phyloP scores from a whole-genome alignment of 352 stramenopile species.

The Pythium sukuiense region DNA sequence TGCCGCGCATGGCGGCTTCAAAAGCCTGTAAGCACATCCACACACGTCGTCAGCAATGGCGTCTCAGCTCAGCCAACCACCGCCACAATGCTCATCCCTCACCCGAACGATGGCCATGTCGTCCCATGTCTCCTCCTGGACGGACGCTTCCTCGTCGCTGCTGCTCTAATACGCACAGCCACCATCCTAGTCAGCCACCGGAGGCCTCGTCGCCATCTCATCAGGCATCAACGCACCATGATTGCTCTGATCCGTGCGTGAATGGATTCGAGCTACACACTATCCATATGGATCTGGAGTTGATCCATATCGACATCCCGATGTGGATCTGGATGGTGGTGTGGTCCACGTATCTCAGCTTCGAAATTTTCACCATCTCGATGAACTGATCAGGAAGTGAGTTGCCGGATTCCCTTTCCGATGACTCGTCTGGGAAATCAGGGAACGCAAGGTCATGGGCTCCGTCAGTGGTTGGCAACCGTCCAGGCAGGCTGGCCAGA shows the following conservation, averaged over 20 bases:
- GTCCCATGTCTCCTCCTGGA: conserved; percentile 70
- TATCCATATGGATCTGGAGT: not conserved
- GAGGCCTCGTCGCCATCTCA: not conserved
- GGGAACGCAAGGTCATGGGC: too few relatives aligned
- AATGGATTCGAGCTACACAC: not conserved
- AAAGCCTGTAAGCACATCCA: conserved; percentile 46
- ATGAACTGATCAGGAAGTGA: not conserved
- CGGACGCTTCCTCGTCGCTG: conserved; percentile 39
- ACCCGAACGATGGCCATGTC: conserved; percentile 83
- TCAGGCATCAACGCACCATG: conserved; percentile 1
- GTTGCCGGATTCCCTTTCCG: not conserved
- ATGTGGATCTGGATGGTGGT: not conserved
- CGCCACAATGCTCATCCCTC: not conserved
- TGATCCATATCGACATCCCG: not conserved
- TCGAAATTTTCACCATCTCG: conserved; percentile 2
- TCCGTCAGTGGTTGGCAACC: too few relatives aligned
- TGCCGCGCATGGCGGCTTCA: conserved; percentile 56
- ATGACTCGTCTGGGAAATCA: not conserved
- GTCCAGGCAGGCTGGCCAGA: too few relatives aligned
- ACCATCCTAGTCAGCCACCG: not conserved
- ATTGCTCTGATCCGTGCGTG: not conserved
- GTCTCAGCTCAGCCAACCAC: not conserved
- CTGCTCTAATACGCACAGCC: conserved; percentile 33
- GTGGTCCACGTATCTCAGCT: not conserved
- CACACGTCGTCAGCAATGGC: not conserved